Base-by-base conservation (phyloP, 2,329 filamentous ascomycete species). In the Pyricularia grisea region DNA sequence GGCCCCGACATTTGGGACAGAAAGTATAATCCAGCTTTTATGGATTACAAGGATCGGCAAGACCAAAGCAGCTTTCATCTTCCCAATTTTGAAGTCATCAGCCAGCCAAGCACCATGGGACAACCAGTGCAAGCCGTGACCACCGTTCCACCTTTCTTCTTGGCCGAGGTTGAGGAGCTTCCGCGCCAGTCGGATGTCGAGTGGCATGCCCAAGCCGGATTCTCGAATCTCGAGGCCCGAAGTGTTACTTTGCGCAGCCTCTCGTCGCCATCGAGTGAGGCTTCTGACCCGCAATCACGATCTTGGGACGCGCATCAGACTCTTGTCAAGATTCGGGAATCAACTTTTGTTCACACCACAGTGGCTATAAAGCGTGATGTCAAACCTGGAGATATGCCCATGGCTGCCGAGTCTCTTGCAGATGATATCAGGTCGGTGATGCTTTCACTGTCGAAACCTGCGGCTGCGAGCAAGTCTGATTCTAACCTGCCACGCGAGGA, bases 111-210 rank as follows among this genome's bases (percentile, higher is more conserved):
- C 61, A 25, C 23, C 3, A 17, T 6, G 9, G 30, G 20, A 17
- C 61, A 42, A 23, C 9, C 76, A 67, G 70, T 71, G 42, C 67
- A 72, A n/a, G 69, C 72, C n/a, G 68, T 70, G 72, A 74, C 68
- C 2, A 77, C 74, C 25, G 73, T 85, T 1, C 90, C 93, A 1
- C 90, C 90, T 0, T 84, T 94, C 73, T 90, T 95, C 75, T 85
- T 90, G 0, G 90, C 88, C 0, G 88, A 95, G 75, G 91, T 97
- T 1, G 85, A 89, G 63, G 86, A 89, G 72, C 83, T 99, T 14
- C 95, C 95, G 0, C 86, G 92, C 25, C 83, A 81, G 20, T 90
- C 90, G 31, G 83, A 83, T 55, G 87, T 97, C 12, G 95, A 99
- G 80, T 99, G 94, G 94, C 90, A 92, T 73, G 89, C 84, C 1